These are phyloP conservation scores for Xylaria scruposa DNA, from an alignment of 495 filamentous ascomycete species.

Conservation along the genomic window DNA sequence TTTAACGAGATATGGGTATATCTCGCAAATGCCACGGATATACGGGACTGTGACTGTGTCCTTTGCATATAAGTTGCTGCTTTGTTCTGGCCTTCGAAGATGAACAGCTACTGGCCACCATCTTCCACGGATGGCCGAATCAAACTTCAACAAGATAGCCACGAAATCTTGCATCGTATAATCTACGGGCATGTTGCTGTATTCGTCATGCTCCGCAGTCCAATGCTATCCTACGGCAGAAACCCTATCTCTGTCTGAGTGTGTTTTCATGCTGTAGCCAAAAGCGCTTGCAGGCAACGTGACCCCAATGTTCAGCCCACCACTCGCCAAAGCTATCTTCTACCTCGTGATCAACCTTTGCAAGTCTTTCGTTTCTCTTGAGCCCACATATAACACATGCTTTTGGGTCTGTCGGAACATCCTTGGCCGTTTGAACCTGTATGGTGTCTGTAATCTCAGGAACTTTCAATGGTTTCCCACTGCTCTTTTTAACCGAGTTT, in stretches of 20 bases:
- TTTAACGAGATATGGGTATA: neutral
- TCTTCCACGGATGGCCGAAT: neutral
- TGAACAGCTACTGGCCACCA: neutral
- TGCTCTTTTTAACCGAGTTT: conserved; percentile 46
- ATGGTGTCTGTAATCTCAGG: conserved; percentile 72
- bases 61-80: neutral
- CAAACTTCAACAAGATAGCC: neutral
- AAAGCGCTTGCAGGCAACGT: conserved; percentile 79
- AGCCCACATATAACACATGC: conserved; percentile 90
- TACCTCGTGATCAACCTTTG: conserved; percentile 74
- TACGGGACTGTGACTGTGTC: too few relatives aligned
- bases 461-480: conserved; percentile 52
- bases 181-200: conserved; percentile 4
- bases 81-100: neutral
- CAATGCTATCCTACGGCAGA: neutral
- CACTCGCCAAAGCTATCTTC: conserved; percentile 93
- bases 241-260: conserved; percentile 67
- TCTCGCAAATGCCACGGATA: neutral
- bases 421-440: conserved; percentile 65
- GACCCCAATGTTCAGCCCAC: conserved; percentile 93
- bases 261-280: conserved; percentile 77
- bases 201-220: neutral
- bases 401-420: conserved; percentile 71
- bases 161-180: neutral
- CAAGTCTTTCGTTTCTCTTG: conserved; percentile 81